Conservation (phyloP, 2,329 filamentous ascomycete genomes). For the Dendryphion nanum region DNA sequence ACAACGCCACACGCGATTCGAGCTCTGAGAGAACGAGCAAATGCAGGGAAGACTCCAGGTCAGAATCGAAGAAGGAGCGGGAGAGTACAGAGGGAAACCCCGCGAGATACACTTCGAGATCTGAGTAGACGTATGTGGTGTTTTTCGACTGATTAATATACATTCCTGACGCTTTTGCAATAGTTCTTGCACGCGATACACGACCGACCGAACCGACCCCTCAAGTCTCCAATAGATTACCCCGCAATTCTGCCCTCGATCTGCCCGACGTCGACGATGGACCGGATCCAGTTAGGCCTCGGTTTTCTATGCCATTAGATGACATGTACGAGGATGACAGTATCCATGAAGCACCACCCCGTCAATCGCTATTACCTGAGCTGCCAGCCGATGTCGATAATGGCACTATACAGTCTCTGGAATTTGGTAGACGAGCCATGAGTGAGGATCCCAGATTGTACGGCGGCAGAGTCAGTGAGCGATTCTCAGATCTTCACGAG, state of each 20-base stretch:
- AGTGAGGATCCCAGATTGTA: slow-evolving; percentile 41
- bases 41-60: slow-evolving; percentile 51
- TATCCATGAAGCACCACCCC: slow-evolving; percentile 39
- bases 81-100: slow-evolving; percentile 53
- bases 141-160: slow-evolving; percentile 5
- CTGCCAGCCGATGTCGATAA: slow-evolving; percentile 37
- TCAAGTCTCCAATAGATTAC: slow-evolving; percentile 16
- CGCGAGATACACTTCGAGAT: slow-evolving; percentile 54
- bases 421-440: slow-evolving; percentile 43
- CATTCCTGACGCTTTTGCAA: too few relatives aligned
- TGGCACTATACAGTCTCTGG: slow-evolving; percentile 50
- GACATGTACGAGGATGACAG: slow-evolving; percentile 45
- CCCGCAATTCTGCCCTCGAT: slow-evolving; percentile 38
- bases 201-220: slow-evolving; percentile 48
- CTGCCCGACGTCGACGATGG: slow-evolving; percentile 48
- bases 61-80: slow-evolving; percentile 50
- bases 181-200: slow-evolving; percentile 52
- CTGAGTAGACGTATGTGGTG: slow-evolving; percentile 49
- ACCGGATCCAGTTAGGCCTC: slow-evolving; percentile 42
- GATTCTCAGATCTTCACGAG: slow-evolving; percentile 49
- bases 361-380: slow-evolving; percentile 36
- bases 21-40: slow-evolving; percentile 52
- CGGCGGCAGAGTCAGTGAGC: slow-evolving; percentile 51
- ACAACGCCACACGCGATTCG: slow-evolving; percentile 57
- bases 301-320: slow-evolving; percentile 43